Percentiles rank a stretch among this genome's conserved stretches.
These are phyloP conservation scores for Talaromyces sp. DNA, from an alignment of 2,329 filamentous ascomycete genomes.

Conservation along the genomic window DNA sequence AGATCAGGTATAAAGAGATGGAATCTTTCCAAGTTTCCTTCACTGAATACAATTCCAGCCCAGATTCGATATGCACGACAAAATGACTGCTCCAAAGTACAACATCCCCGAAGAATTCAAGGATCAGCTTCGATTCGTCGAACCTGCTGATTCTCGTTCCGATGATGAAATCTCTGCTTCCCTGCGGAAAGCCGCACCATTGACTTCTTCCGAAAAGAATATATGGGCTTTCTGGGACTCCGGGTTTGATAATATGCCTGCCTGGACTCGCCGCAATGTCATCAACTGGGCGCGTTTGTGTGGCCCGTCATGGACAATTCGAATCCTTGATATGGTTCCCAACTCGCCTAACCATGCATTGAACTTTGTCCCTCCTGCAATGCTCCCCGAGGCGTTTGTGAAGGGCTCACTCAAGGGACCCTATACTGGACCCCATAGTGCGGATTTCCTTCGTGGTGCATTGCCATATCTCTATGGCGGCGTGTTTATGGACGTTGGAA, in stretches of 20 bases:
- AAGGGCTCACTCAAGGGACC: constrained; percentile 43
- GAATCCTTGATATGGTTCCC: constrained; percentile 37
- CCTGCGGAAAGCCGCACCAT: constrained; percentile 18
- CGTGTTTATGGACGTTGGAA: constrained; percentile 43
- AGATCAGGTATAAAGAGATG: neutral
- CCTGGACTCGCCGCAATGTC: constrained; percentile 40
- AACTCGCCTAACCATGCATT: constrained; percentile 37
- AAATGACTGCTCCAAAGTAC: constrained; percentile 2
- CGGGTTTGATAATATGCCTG: constrained; percentile 32
- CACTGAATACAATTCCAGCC: no score
- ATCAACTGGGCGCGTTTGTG: constrained; percentile 38
- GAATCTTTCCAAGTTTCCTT: neutral
- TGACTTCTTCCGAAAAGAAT: constrained; percentile 36
- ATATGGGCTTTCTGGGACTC: constrained; percentile 41
- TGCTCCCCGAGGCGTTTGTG: constrained; percentile 41
- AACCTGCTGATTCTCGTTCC: constrained; percentile 1
- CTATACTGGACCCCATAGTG: constrained; percentile 41
- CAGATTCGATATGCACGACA: no score
- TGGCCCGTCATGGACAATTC: constrained; percentile 38
- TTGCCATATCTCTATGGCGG: constrained; percentile 25
- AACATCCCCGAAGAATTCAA: constrained; percentile 9
- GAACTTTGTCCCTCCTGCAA: constrained; percentile 32
- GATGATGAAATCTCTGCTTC: constrained; percentile 18
- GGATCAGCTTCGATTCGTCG: constrained; percentile 8
- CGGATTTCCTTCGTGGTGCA: constrained; percentile 46